These are phyloP conservation scores for Arachnopeziza araneosa DNA, from an alignment of 2,329 filamentous ascomycete genomes.

Conservation along the genomic window DNA sequence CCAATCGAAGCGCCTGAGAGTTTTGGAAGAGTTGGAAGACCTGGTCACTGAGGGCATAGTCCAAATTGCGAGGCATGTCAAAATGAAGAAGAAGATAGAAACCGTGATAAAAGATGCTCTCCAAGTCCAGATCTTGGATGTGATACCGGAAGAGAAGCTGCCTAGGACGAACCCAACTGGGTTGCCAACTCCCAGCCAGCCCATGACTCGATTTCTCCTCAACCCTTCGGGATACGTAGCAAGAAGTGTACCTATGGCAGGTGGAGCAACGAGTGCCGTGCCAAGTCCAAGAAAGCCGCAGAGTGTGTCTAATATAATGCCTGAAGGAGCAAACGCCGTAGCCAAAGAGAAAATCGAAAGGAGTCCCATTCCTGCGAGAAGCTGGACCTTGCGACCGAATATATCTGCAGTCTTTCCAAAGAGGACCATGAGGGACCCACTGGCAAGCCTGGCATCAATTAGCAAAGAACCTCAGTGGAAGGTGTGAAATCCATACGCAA, in stretches of 20 bases:
- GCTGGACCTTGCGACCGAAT: conserved; percentile 57
- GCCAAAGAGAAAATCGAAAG: conserved; percentile 53
- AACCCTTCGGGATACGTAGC: conserved; percentile 56
- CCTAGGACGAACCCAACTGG: conserved; percentile 38
- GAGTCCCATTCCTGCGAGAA: conserved; percentile 53
- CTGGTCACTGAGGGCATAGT: conserved; percentile 54
- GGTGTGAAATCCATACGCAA: conserved; percentile 36
- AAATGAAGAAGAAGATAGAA: conserved; percentile 56
- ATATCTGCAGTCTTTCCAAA: conserved; percentile 62
- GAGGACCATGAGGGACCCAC: conserved; percentile 59
- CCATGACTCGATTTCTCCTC: conserved; percentile 56
- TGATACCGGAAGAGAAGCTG: conserved; percentile 56
- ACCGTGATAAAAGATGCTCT: conserved; percentile 57
- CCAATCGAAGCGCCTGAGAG: conserved; percentile 22
- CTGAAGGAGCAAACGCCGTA: conserved; percentile 53
- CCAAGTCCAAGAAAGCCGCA: conserved; percentile 60
- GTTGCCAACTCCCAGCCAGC: conserved; percentile 47
- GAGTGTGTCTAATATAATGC: conserved; percentile 56
- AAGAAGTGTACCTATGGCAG: conserved; percentile 59
- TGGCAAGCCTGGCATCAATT: conserved; percentile 42
- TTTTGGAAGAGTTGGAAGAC: conserved; percentile 10
- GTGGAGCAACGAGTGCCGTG: conserved; percentile 57
- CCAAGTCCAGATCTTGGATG: conserved; percentile 57
- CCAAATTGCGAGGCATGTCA: conserved; percentile 53
- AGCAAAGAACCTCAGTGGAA: background rate